Base-by-base conservation (phyloP, 2,329 filamentous ascomycete genomes). In the Colletotrichum paranaense region DNA sequence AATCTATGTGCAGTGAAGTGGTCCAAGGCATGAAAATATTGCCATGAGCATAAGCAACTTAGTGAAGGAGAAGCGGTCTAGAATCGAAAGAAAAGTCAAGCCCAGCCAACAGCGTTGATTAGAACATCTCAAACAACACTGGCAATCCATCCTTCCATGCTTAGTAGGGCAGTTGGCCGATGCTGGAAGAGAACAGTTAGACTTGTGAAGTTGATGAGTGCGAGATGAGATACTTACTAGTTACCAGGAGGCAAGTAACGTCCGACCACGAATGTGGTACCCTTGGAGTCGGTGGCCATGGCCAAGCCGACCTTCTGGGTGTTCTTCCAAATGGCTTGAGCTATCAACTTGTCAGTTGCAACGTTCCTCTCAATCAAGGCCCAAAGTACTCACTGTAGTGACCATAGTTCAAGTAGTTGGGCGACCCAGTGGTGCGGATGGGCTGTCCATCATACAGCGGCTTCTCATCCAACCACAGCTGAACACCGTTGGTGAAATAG, bases 391-490 rank as follows among this genome's bases (percentile, higher is more conserved):
- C 16, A 68, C 66, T 68, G 49, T 68, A 68, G 32, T 68, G 66
- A 12, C 66, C 66, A 24, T 68, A 68, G 19, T 32, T 42, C 16
- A 12, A 12, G 22, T 56, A 68, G 30, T 57, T 68, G 30, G 30
- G 57, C 22, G 12, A 3, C 7, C 62, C 52, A 1, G 22, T 16
- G 1, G 1, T 35, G 2, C 56, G 9, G 22, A 75, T 73, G 16
- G 63, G 58, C 49, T 67, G 19, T 5, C 22, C 22, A 16, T 67
- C 9, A 62, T 75, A 75, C 32, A 28, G 14, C 1, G 46, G 14
- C 65, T 69, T 62, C 57, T 75, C 73, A 12, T 66, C 24, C n/a
- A 75, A 53, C 73, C 73, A 75, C 12, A 46, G 35, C 59, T 75
- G 52, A 9, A 63, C 56, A n/a, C 24, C 65, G 16, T 57, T 56